These are phyloP conservation scores for Manihot esculenta DNA, from an alignment of 441 rosid genomes.

Conservation along the genomic window DNA sequence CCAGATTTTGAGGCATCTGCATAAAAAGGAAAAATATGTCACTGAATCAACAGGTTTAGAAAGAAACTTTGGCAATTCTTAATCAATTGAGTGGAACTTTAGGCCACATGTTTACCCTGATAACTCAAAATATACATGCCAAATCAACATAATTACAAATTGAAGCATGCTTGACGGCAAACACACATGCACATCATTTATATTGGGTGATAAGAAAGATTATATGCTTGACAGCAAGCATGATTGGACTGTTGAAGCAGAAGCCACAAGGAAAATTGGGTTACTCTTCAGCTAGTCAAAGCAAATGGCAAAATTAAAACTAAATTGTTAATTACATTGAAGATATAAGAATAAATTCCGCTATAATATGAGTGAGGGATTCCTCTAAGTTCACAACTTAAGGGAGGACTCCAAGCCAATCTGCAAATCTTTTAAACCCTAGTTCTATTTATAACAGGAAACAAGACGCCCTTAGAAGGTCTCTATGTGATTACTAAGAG, in stretches of 20 bases:
- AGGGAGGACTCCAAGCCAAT: neutral
- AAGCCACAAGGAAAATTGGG: neutral
- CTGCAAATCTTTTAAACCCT: too few species aligned
- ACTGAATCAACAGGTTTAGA: neutral
- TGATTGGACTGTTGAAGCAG: neutral
- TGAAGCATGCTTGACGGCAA: neutral
- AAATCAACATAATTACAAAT: neutral
- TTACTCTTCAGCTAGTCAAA: neutral
- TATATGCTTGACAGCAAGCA: neutral
- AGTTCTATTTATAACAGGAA: too few species aligned
- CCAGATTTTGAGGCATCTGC: constrained; percentile 88
- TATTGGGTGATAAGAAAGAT: neutral
- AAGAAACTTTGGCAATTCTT: neutral
- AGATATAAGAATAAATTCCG: neutral
- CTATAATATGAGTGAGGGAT: neutral
- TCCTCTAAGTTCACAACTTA: neutral
- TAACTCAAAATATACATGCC: neutral
- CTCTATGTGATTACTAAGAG: too few species aligned
- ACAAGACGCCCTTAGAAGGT: too few species aligned
- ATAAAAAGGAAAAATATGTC: neutral
- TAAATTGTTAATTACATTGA: neutral
- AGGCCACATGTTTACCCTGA: neutral
- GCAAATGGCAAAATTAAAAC: neutral
- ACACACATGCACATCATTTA: neutral
- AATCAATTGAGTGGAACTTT: neutral